Evolutionary conservation across 768 basidiomycete genomes (phyloP).

Genomic region (Rhodotorula toruloides): DNA sequence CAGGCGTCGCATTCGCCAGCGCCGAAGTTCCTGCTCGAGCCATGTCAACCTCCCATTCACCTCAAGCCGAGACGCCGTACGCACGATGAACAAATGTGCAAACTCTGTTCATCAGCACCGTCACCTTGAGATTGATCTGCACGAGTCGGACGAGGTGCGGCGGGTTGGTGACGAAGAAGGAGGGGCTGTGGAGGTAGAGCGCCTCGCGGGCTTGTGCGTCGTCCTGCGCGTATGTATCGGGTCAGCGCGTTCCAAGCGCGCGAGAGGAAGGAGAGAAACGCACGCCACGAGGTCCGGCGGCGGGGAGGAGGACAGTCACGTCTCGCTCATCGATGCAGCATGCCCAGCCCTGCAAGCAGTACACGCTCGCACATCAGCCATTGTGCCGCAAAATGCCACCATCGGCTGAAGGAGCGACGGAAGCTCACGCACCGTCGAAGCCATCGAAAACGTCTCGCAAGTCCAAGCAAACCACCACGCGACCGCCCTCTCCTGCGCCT

Average conservation of each 20-base stretch:
- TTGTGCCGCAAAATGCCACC: neutral
- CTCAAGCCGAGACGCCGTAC: neutral
- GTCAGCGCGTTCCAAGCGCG: neutral
- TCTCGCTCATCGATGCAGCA: conserved; percentile 20
- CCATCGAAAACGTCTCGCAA: neutral
- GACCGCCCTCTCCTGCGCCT: neutral
- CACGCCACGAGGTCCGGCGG: neutral
- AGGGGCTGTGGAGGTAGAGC: conserved; percentile 27
- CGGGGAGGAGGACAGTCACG: conserved; percentile 1
- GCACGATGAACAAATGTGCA: conserved; percentile 22
- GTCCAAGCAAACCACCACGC: conserved; percentile 1
- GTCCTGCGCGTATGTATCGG: neutral
- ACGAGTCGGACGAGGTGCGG: conserved; percentile 21
- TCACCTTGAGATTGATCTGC: conserved; percentile 31
- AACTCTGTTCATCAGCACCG: conserved; percentile 28
- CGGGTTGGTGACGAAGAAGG: conserved; percentile 32
- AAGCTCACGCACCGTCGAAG: neutral
- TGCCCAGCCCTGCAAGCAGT: neutral
- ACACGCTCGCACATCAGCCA: neutral
- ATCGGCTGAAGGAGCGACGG: neutral
- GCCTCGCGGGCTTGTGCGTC: conserved; percentile 1
- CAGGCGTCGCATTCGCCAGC: neutral
- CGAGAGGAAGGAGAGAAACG: neutral
- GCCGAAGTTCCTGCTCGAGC: neutral
- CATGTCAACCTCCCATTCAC: too few relatives aligned